A percentile compares a stretch with the other conserved stretches of the same genome.
These are phyloP conservation scores for Suillus bovinus DNA, from an alignment of 768 basidiomycete genomes.

Conservation along the genomic window DNA sequence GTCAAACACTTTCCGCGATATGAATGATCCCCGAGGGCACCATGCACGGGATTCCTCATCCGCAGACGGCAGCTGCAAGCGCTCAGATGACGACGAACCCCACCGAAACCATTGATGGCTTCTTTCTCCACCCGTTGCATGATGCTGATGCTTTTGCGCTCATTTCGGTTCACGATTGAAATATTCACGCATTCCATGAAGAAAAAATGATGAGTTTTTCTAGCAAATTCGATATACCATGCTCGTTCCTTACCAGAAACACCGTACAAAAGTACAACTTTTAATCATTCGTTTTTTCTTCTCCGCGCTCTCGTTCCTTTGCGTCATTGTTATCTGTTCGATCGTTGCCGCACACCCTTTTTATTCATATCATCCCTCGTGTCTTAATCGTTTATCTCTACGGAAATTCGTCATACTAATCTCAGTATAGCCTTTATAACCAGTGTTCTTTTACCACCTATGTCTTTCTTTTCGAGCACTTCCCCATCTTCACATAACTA, in stretches of 20 bases:
- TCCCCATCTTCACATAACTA: constrained; percentile 9
- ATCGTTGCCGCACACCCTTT: constrained; percentile 2
- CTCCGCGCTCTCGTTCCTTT: constrained; percentile 17
- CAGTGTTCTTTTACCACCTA: constrained; percentile 12
- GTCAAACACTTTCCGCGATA: constrained; percentile 17
- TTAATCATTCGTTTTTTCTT: constrained; percentile 22
- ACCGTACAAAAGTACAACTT: constrained; percentile 17
- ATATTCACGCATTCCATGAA: constrained; percentile 26
- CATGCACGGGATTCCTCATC: constrained; percentile 16
- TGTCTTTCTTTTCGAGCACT: constrained; percentile 10
- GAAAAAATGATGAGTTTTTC: constrained; percentile 22
- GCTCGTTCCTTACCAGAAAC: constrained; percentile 10
- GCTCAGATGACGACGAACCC: constrained; percentile 21
- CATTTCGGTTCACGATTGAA: constrained; percentile 22
- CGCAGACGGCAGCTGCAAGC: constrained; percentile 16
- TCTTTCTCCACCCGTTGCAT: constrained; percentile 21
- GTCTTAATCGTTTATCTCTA: constrained; percentile 13
- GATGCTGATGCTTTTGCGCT: constrained; percentile 5
- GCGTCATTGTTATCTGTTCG: constrained; percentile 23
- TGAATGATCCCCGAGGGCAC: constrained; percentile 18
- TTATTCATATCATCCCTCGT: constrained; percentile 6
- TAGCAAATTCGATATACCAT: constrained; percentile 5
- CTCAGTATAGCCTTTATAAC: constrained; percentile 17
- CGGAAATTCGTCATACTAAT: constrained; percentile 19
- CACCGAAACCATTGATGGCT: constrained; percentile 17